Evolutionary conservation across 2,329 filamentous ascomycete genomes (phyloP), one percentile per base, ranked within the genome.

Genomic region (Colletotrichum sp.): DNA sequence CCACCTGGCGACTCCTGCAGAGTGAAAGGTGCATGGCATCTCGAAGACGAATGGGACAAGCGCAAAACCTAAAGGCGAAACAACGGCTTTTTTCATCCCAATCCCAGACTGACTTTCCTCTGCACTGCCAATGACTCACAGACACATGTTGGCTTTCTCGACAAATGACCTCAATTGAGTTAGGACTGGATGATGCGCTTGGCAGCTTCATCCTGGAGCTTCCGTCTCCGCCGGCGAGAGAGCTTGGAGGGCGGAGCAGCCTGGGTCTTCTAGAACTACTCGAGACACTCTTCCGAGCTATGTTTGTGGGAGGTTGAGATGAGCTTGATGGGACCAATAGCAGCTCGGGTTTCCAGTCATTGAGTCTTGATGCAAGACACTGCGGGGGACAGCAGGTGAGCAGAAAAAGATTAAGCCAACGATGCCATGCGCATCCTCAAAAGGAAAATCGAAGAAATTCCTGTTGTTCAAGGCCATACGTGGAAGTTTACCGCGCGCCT

Each of bases 1-100:
- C 18, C 59, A 63, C n/a, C 59, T 63, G 21, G 52, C 69, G 49
- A 59, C 60, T 34, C 39, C 10, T 34, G 70, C 63, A 60, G 34
- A 8, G 16, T 28, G 24, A 10, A 44, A 36, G 36, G 5, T 16
- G 71, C 59, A 74, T 71, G 39, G 70, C n/a, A 34, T 34, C 13
- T 3, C 4, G 5, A 16, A 21, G 26, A 8, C 2, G 34, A 66
- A 60, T 18, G 32, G 39, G 62, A 52, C 60, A 39, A 72, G 68
- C 62, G 72, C 52, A 36, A 71, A 65, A 36, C 34, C 12, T 26
- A 55, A 60, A 70, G 13, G 15, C n/a, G 72, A 75, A 75, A 75
- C 68, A 16, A n/a, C 26, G n/a, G 30, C 32, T 63, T 30, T 57
- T 18, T 30, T 67, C 44, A 9, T n/a, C 16, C 24, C 32, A 60